phyloP scores from a whole-genome alignment of 352 stramenopile species.

The Globisporangium emineosum region DNA sequence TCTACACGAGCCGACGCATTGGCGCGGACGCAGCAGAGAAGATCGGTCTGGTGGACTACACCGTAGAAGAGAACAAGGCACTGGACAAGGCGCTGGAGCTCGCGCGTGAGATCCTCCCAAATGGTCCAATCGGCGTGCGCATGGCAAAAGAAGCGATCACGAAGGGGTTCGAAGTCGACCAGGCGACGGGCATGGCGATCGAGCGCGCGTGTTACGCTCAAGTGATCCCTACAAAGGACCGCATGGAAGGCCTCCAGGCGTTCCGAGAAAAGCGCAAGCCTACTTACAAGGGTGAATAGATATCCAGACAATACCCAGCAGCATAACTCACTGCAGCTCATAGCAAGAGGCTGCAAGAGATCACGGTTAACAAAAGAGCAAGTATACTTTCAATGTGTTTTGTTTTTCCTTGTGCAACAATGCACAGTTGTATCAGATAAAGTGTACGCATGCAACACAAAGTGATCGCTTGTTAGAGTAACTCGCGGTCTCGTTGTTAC shows the following conservation, averaged over 20 bases:
- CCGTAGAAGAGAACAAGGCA: conserved; percentile 64
- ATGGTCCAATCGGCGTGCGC: conserved; percentile 89
- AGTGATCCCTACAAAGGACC: conserved; percentile 90
- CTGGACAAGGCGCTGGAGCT: conserved; percentile 78
- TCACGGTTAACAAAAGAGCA: no score
- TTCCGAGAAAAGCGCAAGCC: conserved; percentile 93
- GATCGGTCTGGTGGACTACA: conserved; percentile 88
- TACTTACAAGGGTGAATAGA: conserved; percentile 38
- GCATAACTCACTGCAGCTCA: no score
- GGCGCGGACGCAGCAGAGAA: conserved; percentile 66
- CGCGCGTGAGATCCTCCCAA: conserved; percentile 87
- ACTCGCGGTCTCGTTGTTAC: no score
- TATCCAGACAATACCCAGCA: no score
- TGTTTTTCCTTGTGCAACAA: not conserved
- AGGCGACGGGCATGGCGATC: conserved; percentile 86
- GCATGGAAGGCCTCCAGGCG: conserved; percentile 89
- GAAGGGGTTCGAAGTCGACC: conserved; percentile 82
- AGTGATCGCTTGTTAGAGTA: no score
- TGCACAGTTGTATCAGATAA: not conserved
- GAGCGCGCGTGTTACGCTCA: conserved; percentile 91
- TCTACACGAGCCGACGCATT: conserved; percentile 90
- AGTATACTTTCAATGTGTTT: no score
- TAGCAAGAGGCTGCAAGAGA: no score
- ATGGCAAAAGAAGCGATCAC: conserved; percentile 37
- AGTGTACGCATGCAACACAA: no score